These are phyloP conservation scores for Exserohilum rostratum DNA, from an alignment of 2,329 filamentous ascomycete genomes.

Conservation along the genomic window DNA sequence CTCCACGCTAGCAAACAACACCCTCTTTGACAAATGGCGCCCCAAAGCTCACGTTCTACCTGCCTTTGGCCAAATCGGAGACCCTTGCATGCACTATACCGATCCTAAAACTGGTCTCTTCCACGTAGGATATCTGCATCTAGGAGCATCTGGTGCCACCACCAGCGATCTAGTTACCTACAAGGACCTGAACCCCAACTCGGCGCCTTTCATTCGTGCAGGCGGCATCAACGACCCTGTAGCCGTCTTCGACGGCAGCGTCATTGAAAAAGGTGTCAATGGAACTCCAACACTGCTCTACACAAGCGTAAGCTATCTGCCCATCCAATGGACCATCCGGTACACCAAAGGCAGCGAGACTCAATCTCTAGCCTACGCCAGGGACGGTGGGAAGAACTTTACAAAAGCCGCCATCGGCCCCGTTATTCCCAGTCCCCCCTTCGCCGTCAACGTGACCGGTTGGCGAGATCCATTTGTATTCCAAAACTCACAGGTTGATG, in stretches of 20 bases:
- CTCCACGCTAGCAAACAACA: conserved; percentile 22
- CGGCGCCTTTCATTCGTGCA: conserved; percentile 35
- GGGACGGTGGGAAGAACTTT: conserved; percentile 50
- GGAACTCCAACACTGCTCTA: conserved; percentile 55
- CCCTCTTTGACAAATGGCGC: conserved; percentile 31
- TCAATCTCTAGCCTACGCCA: conserved; percentile 52
- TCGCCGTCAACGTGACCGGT: conserved; percentile 51
- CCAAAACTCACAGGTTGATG: conserved; percentile 48
- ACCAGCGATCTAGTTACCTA: conserved; percentile 55
- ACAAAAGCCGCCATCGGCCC: conserved; percentile 49
- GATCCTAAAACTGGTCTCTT: conserved; percentile 54
- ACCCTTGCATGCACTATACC: conserved; percentile 56
- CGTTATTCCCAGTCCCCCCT: conserved; percentile 49
- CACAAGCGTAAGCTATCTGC: conserved; percentile 53
- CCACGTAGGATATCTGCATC: conserved; percentile 54
- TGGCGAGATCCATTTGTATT: conserved; percentile 54
- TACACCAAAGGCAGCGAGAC: conserved; percentile 57
- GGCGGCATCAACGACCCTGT: conserved; percentile 54
- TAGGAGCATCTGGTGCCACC: conserved; percentile 37
- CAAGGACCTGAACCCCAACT: conserved; percentile 42
- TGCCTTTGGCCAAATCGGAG: conserved; percentile 50
- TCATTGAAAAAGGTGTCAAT: conserved; percentile 53
- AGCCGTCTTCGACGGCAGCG: conserved; percentile 55
- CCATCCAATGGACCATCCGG: conserved; percentile 55
- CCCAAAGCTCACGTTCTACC: conserved; percentile 53